A percentile compares a stretch with the other conserved stretches of the same genome.
Evolutionary conservation across 345 rosid species (phyloP).

Genomic region (Durio zibethinus): DNA sequence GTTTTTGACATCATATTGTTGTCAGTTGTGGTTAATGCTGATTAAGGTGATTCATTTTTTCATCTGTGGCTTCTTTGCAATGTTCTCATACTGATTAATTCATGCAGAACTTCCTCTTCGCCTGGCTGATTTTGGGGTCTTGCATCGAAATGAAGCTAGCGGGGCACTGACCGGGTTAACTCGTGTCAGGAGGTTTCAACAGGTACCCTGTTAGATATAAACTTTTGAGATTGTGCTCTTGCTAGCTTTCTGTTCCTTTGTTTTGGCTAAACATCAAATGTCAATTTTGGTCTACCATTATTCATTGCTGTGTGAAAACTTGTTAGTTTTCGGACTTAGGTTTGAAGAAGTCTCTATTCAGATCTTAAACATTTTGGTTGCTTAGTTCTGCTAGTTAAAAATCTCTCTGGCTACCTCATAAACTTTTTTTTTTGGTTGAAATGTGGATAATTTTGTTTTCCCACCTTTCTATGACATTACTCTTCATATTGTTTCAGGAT

Average conservation of each 20-base stretch:
- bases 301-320: neutral
- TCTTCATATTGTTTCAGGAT: conserved; percentile 55
- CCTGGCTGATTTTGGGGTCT: conserved; percentile 91
- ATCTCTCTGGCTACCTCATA: neutral
- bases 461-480: neutral
- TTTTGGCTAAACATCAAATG: conserved; percentile 4
- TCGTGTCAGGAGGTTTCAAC: conserved; percentile 96
- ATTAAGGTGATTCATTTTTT: neutral
- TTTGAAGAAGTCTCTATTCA: neutral
- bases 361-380: conserved; percentile 3
- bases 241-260: neutral
- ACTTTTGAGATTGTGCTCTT: neutral
- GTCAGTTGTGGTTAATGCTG: neutral
- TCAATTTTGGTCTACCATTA: neutral
- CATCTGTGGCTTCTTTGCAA: neutral
- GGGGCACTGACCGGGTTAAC: conserved; percentile 95
- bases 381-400: neutral
- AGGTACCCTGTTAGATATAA: conserved; percentile 43
- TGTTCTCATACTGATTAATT: conserved; percentile 7
- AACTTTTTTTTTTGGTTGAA: conserved; percentile 9
- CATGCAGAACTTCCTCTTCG: conserved; percentile 85
- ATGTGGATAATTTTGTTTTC: neutral
- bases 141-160: conserved; percentile 97
- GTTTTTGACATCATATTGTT: neutral
- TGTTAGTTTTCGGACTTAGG: neutral